Base-by-base conservation (phyloP, 768 basidiomycete species). In the Boletus vermiculosoides region DNA sequence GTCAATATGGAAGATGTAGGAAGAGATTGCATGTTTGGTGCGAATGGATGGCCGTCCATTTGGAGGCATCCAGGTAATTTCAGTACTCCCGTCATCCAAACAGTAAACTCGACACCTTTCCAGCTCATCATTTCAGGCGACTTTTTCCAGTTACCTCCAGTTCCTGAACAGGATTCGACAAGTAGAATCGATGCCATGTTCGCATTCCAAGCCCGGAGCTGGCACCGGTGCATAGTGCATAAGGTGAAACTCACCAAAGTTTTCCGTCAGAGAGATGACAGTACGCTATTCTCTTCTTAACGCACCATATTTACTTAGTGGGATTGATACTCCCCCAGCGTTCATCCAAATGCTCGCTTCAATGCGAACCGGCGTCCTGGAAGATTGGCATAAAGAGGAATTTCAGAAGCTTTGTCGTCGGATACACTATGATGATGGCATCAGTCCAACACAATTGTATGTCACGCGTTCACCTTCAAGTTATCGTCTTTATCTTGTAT, bases 331-430 rank as follows among this genome's bases (percentile, higher is more conserved):
- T 16, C 41, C 34, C 31, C 9, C 65, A 94, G 94, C 80, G 45
- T 98, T 99, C 66, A 83, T 99, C 45, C 81, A 93, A 65, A 98
- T 98, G 92, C 78, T 98, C 47, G 98, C 98, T 67, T 94, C 97
- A 65, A 98, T 98, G 94, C 85, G 97, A 25, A 95, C 91, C 59
- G 97, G 96, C 1, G 72, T 66, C 15, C 74, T 98, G n/a, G 78
- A 82, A 2, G 57, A 68, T 0, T 76, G 78, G 46, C 94, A 94
- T 0, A 85, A 90, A 58, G 58, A 69, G 18, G 83, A 81, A 58
- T 97, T 98, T 77, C 80, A 70, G 58, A 74, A 74, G 9, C 78
- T 98, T 20, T 77, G 80, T 2, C 78, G 94, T 31, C 66, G 75
- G 13, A 83, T 95, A 34, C 50, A 72, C 3, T 94, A 92, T 63